Base-by-base conservation (phyloP, 2,329 filamentous ascomycete genomes). In the Knufia petricola region DNA sequence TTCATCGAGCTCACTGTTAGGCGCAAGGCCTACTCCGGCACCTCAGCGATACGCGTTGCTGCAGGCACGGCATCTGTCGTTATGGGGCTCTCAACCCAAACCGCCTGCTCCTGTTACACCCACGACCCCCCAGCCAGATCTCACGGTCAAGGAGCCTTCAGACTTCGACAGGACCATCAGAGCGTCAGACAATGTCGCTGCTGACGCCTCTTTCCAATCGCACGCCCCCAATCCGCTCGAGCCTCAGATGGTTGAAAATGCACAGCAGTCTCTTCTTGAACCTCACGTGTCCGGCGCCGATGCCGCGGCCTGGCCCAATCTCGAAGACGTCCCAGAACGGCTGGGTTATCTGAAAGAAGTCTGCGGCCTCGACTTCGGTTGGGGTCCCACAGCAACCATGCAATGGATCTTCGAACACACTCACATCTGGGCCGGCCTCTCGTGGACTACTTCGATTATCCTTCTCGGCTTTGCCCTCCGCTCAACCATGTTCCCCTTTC, bases 331-430 rank as follows among this genome's bases (percentile, higher is more conserved):
- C 54, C 79, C 84, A 30, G 84, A 90, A 60, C 73, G 79, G 44
- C 78, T 94, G 50, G 92, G 92, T 53, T 95, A 89, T 61, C 72
- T 98, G 50, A 79, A 85, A 58, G 75, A 79, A 4, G 72, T 96
- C 9, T 58, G 55, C 34, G 92, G 92, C 2, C 71, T 98, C 19
- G 86, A 96, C 59, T 96, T 84, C 60, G 88, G 90, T 62, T 89
- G 73, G 71, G 90, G 90, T 13, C 79, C 85, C 3, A 86, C 88
- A 0, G 69, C 81, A 3, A 56, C 79, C 13, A 80, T 92, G 65
- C 76, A 95, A 68, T 89, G 76, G 74, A 19, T 78, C 2, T 69
- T 96, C 9, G 92, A 98, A 71, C 81, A 90, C 62, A 63, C 94
- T 34, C 87, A 98, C 67, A 72, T 95, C 52, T 82, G 76, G 58